Percentiles rank a stretch among this genome's conserved stretches.
These are phyloP conservation scores for Prunus mira DNA, from an alignment of 306 rosid genomes.

Conservation along the genomic window DNA sequence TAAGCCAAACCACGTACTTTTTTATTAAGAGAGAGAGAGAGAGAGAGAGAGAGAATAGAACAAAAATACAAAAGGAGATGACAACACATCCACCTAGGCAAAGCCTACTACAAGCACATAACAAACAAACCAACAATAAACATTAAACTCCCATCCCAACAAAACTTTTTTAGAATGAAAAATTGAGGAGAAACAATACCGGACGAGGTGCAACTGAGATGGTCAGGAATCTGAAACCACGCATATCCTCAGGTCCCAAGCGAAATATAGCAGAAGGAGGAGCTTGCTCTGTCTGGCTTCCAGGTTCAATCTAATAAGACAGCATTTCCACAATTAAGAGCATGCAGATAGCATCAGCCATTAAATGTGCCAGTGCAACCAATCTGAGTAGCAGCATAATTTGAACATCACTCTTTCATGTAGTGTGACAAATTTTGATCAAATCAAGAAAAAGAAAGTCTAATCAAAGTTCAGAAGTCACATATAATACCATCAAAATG, in stretches of 20 bases:
- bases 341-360: slow-evolving; percentile 20
- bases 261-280: slow-evolving; percentile 83
- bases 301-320: slow-evolving; percentile 80
- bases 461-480: slow-evolving; percentile 5
- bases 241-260: slow-evolving; percentile 88
- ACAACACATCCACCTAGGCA: not conserved
- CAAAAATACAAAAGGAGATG: not conserved
- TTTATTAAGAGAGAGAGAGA: not conserved
- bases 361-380: slow-evolving; percentile 16
- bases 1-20: not conserved
- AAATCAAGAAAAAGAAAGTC: slow-evolving; percentile 16
- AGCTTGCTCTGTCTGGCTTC: slow-evolving; percentile 98
- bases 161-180: slow-evolving; percentile 1
- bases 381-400: slow-evolving; percentile 14
- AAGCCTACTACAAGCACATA: slow-evolving; percentile 7
- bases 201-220: slow-evolving; percentile 99
- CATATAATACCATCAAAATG: slow-evolving; percentile 9
- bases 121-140: not conserved
- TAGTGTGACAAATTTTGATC: slow-evolving; percentile 11
- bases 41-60: not conserved
- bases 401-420: slow-evolving; percentile 1
- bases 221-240: slow-evolving; percentile 87
- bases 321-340: slow-evolving; percentile 30
- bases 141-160: not conserved
- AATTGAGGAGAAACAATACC: slow-evolving; percentile 50